Conservation (phyloP, 345 rosid genomes). For the Hypericum androsaemum region DNA sequence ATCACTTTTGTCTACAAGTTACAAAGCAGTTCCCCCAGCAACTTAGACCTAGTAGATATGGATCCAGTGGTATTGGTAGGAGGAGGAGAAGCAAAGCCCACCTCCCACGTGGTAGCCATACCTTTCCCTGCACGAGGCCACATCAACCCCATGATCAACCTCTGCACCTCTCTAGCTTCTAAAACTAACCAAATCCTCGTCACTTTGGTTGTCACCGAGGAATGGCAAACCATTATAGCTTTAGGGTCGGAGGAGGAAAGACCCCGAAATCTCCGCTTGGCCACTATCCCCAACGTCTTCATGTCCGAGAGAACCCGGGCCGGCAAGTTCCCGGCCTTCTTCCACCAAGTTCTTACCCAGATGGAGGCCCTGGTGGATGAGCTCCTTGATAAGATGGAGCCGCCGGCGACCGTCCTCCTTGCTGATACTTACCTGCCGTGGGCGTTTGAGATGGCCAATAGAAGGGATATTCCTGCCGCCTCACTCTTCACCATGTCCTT, state of each 20-base stretch:
- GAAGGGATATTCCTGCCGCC: slow-evolving; percentile 29
- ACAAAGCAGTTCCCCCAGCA: no score
- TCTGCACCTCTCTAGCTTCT: slow-evolving; percentile 9
- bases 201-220: slow-evolving; percentile 12
- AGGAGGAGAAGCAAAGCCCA: no score
- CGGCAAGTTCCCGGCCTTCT: background rate
- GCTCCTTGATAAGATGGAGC: slow-evolving; percentile 4
- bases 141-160: slow-evolving; percentile 14
- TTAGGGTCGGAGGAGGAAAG: background rate
- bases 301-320: background rate
- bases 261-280: background rate
- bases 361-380: slow-evolving; percentile 6
- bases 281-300: slow-evolving; percentile 8
- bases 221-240: slow-evolving; percentile 6
- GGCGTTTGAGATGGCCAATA: slow-evolving; percentile 11
- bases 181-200: background rate
- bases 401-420: slow-evolving; percentile 16
- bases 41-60: no score
- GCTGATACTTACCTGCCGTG: slow-evolving; percentile 20
- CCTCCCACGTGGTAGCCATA: slow-evolving; percentile 11
- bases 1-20: no score
- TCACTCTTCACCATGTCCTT: slow-evolving; percentile 16
- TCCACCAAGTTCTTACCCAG: background rate
- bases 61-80: no score
- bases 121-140: slow-evolving; percentile 14